Evolutionary conservation across 805 yeast species (phyloP).

Genomic region (Candida chilensis): DNA sequence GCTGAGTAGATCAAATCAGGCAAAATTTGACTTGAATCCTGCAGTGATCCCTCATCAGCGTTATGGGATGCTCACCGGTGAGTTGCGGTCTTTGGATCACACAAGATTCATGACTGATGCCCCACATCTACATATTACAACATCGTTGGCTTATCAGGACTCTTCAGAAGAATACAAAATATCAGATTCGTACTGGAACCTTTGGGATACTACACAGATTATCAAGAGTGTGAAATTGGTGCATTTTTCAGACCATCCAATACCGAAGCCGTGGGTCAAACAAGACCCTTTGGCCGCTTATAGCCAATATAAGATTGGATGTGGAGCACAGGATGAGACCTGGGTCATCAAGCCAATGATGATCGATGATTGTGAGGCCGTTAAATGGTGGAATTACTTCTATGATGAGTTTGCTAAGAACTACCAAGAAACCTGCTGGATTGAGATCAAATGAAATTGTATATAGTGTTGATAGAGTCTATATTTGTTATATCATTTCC

Average conservation of each 20-base stretch:
- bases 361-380: slow-evolving; percentile 17
- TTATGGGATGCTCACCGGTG: slow-evolving; percentile 44
- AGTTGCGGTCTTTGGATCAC: slow-evolving; percentile 28
- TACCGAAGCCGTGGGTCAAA: slow-evolving; percentile 56
- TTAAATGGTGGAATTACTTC: slow-evolving; percentile 19
- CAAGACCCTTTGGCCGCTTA: slow-evolving; percentile 13
- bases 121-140: slow-evolving; percentile 22
- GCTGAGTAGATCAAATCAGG: slow-evolving; percentile 8
- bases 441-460: not conserved
- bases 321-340: slow-evolving; percentile 8
- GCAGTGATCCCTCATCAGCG: slow-evolving; percentile 37
- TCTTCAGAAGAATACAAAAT: slow-evolving; percentile 6
- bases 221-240: slow-evolving; percentile 29
- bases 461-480: not conserved
- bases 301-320: slow-evolving; percentile 14
- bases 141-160: not conserved
- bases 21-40: slow-evolving; percentile 3
- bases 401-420: slow-evolving; percentile 11
- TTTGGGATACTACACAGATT: slow-evolving; percentile 22
- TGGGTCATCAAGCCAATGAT: slow-evolving; percentile 11
- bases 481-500: not conserved
- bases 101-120: slow-evolving; percentile 32
- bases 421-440: slow-evolving; percentile 1
- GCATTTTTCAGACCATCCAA: slow-evolving; percentile 61
- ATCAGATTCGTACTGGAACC: slow-evolving; percentile 11